These are phyloP conservation scores for Priceomyces carsonii DNA, from an alignment of 805 yeast species.

Conservation along the genomic window DNA sequence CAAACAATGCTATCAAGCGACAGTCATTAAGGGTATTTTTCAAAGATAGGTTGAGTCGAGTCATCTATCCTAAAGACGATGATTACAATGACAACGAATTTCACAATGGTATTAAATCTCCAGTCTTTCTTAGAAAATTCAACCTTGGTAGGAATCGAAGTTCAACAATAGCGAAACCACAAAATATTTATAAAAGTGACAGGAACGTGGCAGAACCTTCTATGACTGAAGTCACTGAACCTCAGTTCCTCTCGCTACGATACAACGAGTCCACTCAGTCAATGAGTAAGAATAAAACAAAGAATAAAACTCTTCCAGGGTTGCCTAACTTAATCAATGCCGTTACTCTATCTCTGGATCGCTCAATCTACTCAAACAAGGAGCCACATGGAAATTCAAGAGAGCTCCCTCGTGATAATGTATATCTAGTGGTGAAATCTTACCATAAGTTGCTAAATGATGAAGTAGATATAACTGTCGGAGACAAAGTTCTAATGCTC, in stretches of 20 bases:
- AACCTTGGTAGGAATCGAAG: conserved; percentile 20
- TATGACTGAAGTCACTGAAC: no score
- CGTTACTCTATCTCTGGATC: conserved; percentile 6
- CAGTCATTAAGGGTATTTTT: conserved; percentile 16
- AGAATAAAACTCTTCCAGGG: conserved; percentile 17
- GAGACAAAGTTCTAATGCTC: conserved; percentile 28
- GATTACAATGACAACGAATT: conserved; percentile 4
- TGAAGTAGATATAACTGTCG: conserved; percentile 31
- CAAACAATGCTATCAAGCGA: conserved; percentile 10
- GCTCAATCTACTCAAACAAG: not conserved
- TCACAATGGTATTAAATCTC: conserved; percentile 20
- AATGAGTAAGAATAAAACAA: conserved; percentile 5
- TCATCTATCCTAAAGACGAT: conserved; percentile 20
- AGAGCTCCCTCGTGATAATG: conserved; percentile 3
- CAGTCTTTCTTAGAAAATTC: conserved; percentile 34
- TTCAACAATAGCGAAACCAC: no score
- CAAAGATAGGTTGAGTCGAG: conserved; percentile 24
- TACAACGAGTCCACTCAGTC: conserved; percentile 4
- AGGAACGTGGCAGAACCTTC: no score
- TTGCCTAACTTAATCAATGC: conserved; percentile 14
- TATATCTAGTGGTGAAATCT: conserved; percentile 23
- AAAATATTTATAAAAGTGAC: no score
- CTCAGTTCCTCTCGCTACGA: conserved; percentile 1
- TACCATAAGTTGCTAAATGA: conserved; percentile 32
- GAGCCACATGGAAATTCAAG: conserved; percentile 1